These are phyloP conservation scores for Leccinum griseonigrum DNA, from an alignment of 1,284 basidiomycete species.

Conservation along the genomic window DNA sequence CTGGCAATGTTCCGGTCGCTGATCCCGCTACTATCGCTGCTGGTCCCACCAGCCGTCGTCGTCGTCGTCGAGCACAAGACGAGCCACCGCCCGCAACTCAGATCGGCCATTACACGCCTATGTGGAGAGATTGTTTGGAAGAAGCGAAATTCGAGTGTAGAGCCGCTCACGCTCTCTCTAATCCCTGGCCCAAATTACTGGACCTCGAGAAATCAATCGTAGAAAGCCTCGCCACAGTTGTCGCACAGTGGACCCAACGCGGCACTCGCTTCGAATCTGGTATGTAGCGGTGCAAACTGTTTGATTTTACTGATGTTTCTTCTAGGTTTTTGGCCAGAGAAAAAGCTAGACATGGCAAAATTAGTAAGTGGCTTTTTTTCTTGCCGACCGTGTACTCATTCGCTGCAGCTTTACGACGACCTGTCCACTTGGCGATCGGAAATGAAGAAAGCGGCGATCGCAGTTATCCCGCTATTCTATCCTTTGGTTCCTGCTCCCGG, in stretches of 20 bases:
- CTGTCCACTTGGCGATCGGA: background rate
- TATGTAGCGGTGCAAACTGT: background rate
- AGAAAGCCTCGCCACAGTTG: background rate
- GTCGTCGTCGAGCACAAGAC: constrained; percentile 14
- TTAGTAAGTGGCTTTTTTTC: background rate
- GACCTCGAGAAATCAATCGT: background rate
- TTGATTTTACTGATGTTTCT: background rate
- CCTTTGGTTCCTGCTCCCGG: background rate
- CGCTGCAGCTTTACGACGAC: background rate
- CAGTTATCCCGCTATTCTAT: background rate
- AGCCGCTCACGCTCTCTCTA: background rate
- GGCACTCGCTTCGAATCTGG: background rate
- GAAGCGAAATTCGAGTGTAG: background rate
- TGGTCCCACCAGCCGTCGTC: too few relatives aligned
- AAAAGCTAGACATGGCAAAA: background rate
- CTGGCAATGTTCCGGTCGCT: background rate
- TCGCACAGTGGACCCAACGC: background rate
- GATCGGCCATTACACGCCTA: background rate
- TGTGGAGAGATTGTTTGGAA: background rate
- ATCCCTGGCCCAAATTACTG: background rate
- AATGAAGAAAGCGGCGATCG: background rate
- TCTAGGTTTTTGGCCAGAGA: background rate
- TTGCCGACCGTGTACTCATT: background rate
- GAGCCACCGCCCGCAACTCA: background rate
- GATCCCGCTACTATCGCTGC: background rate